phyloP scores from a whole-genome alignment of 495 filamentous ascomycete genomes.

The Bathelium albidoporum region DNA sequence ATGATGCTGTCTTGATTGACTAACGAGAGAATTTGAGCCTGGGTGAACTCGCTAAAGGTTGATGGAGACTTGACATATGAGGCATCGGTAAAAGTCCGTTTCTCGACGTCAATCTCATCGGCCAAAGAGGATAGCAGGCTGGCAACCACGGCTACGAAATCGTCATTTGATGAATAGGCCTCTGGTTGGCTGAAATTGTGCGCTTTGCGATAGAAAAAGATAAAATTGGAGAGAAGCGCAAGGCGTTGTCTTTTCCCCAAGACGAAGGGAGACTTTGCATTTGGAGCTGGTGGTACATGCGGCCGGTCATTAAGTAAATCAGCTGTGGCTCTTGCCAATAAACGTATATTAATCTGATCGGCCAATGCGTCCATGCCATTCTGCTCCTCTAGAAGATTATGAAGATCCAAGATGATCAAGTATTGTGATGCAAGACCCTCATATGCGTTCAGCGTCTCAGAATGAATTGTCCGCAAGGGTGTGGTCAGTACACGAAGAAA shows the following conservation, averaged over 20 bases:
- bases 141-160: conserved; percentile 56
- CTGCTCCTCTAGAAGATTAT: conserved; percentile 29
- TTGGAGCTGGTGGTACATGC: neutral
- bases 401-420: conserved; percentile 34
- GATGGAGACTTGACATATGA: neutral
- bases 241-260: conserved; percentile 37
- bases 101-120: conserved; percentile 47
- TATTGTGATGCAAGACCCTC: conserved; percentile 48
- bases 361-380: conserved; percentile 36
- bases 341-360: conserved; percentile 42
- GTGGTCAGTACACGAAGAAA: neutral
- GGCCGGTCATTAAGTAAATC: conserved; percentile 27
- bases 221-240: conserved; percentile 74
- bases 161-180: conserved; percentile 38
- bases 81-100: neutral
- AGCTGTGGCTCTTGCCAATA: conserved; percentile 41
- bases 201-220: conserved; percentile 55
- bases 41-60: conserved; percentile 16
- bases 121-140: conserved; percentile 52
- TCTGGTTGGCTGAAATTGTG: conserved; percentile 33
- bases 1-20: conserved; percentile 57
- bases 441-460: conserved; percentile 42
- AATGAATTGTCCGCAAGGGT: conserved; percentile 10
- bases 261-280: conserved; percentile 13
- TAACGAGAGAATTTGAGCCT: conserved; percentile 49